Evolutionary conservation across 2,329 filamentous ascomycete genomes (phyloP).

Genomic region (Blumeria graminis): DNA sequence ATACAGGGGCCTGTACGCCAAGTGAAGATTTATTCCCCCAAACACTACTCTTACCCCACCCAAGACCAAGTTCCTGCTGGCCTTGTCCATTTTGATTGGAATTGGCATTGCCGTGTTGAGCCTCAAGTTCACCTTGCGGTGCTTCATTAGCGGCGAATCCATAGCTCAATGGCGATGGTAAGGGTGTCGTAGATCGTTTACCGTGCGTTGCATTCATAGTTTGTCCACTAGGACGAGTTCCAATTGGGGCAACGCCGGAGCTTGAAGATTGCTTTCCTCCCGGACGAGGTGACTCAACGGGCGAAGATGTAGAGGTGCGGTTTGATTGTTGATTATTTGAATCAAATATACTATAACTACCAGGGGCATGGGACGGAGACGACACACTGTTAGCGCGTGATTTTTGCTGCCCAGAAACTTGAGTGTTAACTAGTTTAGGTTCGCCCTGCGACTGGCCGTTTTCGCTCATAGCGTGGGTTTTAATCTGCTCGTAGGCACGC

Average conservation of each 20-base stretch:
- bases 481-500: conserved; percentile 49
- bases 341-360: conserved; percentile 36
- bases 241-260: conserved; percentile 67
- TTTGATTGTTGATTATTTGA: conserved; percentile 39
- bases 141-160: conserved; percentile 36
- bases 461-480: conserved; percentile 14
- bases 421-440: conserved; percentile 23
- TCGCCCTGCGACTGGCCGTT: conserved; percentile 18
- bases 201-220: conserved; percentile 33
- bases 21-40: conserved; percentile 69
- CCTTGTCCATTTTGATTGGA: conserved; percentile 28
- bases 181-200: conserved; percentile 58
- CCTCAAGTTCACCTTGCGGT: conserved; percentile 11
- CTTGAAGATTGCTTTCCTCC: conserved; percentile 33
- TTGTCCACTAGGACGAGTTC: conserved; percentile 53
- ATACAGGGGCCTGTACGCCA: conserved; percentile 78
- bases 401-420: conserved; percentile 17
- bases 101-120: conserved; percentile 10
- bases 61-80: conserved; percentile 21
- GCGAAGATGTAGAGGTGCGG: conserved; percentile 69
- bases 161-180: conserved; percentile 69
- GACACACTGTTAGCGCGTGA: conserved; percentile 65
- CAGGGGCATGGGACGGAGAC: conserved; percentile 46
- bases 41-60: conserved; percentile 54
- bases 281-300: conserved; percentile 55